Conservation (phyloP, 306 rosid genomes). For the Benincasa hispida region DNA sequence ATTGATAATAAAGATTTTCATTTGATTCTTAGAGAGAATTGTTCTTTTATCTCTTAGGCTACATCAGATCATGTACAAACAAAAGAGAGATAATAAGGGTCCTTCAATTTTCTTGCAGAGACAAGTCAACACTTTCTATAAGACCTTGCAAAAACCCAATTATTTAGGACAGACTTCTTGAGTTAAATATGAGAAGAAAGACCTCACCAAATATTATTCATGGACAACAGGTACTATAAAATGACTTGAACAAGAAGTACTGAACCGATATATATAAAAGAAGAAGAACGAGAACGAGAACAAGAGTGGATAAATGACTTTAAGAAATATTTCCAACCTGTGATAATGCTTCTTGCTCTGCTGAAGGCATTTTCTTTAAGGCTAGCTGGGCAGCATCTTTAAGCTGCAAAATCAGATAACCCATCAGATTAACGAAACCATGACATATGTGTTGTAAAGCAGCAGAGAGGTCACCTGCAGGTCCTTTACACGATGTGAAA, state of each 20-base stretch:
- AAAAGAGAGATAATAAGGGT: neutral
- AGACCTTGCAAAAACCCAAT: neutral
- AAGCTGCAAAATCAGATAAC: constrained; percentile 36
- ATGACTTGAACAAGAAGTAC: neutral
- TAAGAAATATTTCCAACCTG: constrained; percentile 29
- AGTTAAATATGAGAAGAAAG: neutral
- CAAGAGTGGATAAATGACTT: neutral
- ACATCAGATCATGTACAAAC: neutral
- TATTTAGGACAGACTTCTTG: neutral
- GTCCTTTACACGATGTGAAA: constrained; percentile 86
- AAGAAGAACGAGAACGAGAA: neutral
- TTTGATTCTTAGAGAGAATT: too few species aligned
- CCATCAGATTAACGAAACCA: constrained; percentile 12
- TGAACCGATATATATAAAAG: neutral
- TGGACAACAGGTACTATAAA: neutral
- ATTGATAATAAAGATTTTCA: too few species aligned
- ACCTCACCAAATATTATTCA: neutral
- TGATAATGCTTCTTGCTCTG: constrained; percentile 97
- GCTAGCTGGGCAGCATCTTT: constrained; percentile 97
- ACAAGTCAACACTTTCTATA: neutral
- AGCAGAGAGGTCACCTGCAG: constrained; percentile 58
- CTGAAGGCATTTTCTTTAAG: constrained; percentile 91
- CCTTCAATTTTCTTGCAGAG: neutral
- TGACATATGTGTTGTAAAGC: constrained; percentile 6
- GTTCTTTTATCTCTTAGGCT: too few species aligned